Evolutionary conservation across 148 eudicot genomes (phyloP).

Genomic region (Camellia sinensis): DNA sequence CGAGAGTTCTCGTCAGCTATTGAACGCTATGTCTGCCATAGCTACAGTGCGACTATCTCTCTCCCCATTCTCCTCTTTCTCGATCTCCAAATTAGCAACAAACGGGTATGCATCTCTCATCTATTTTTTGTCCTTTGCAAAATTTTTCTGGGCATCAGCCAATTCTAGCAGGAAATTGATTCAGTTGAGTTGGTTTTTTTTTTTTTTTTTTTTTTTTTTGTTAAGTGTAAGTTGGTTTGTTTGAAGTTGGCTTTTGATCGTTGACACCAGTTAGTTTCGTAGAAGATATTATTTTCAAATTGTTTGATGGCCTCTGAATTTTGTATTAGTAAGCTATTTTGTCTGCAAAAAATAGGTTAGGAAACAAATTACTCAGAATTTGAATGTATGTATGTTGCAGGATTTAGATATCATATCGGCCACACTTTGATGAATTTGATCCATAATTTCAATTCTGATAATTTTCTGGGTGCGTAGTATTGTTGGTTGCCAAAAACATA

Average conservation of each 20-base stretch:
- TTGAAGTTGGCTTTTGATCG: no score
- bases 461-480: not conserved
- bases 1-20: conserved; percentile 9
- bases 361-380: no score
- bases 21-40: conserved; percentile 58
- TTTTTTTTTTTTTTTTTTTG: not conserved
- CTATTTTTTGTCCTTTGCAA: not conserved
- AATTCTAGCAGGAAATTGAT: not conserved
- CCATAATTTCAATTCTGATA: no score
- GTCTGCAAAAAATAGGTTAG: no score
- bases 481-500: no score
- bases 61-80: conserved; percentile 53
- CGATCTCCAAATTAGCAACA: conserved; percentile 42
- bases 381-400: no score
- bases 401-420: no score
- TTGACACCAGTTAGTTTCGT: no score
- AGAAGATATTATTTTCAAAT: not conserved
- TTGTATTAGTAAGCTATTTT: not conserved
- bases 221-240: not conserved
- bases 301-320: not conserved
- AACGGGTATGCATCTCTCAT: conserved; percentile 37
- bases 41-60: conserved; percentile 71
- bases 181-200: not conserved
- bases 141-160: not conserved
- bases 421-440: no score